A percentile compares a stretch with the other conserved stretches of the same genome.
phyloP scores from a whole-genome alignment of 1,284 basidiomycete species.

The Rugosomyces carneus region DNA sequence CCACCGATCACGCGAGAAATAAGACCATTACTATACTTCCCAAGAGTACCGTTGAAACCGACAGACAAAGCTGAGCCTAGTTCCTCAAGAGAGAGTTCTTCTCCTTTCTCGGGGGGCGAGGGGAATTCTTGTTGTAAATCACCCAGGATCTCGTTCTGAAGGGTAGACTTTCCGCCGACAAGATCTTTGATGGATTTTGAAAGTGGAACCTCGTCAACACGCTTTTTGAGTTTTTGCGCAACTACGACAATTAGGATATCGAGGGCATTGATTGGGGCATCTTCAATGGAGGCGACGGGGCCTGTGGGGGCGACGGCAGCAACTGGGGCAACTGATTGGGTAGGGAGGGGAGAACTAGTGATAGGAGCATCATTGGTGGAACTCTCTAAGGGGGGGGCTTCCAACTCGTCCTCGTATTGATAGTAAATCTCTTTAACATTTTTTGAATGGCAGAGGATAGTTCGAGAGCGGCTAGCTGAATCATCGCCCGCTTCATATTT shows the following conservation, averaged over 20 bases:
- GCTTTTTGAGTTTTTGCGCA: slow-evolving; percentile 98
- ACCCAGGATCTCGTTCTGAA: slow-evolving; percentile 95
- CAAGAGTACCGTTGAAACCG: slow-evolving; percentile 83
- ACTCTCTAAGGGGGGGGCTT: slow-evolving; percentile 41
- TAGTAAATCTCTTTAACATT: slow-evolving; percentile 97
- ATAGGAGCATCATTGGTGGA: slow-evolving; percentile 28
- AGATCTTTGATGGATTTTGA: slow-evolving; percentile 97
- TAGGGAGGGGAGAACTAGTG: slow-evolving; percentile 37
- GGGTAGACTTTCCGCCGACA: slow-evolving; percentile 95
- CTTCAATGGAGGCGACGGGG: slow-evolving; percentile 74
- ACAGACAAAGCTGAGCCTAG: slow-evolving; percentile 81
- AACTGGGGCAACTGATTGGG: slow-evolving; percentile 38
- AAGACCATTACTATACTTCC: slow-evolving; percentile 93
- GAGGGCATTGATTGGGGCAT: slow-evolving; percentile 87
- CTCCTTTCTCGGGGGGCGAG: slow-evolving; percentile 94
- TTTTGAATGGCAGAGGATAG: slow-evolving; percentile 92
- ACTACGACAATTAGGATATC: slow-evolving; percentile 89
- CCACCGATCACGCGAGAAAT: slow-evolving; percentile 89
- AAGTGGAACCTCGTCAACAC: slow-evolving; percentile 82
- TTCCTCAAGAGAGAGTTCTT: slow-evolving; percentile 94
- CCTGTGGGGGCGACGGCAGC: slow-evolving; percentile 46
- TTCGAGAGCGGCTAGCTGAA: slow-evolving; percentile 73
- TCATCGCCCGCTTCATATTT: slow-evolving; percentile 93
- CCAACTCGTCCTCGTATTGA: slow-evolving; percentile 86
- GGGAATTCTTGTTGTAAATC: slow-evolving; percentile 88